Base-by-base conservation (phyloP, 1,284 basidiomycete species). In the Rhodotorula sp. region DNA sequence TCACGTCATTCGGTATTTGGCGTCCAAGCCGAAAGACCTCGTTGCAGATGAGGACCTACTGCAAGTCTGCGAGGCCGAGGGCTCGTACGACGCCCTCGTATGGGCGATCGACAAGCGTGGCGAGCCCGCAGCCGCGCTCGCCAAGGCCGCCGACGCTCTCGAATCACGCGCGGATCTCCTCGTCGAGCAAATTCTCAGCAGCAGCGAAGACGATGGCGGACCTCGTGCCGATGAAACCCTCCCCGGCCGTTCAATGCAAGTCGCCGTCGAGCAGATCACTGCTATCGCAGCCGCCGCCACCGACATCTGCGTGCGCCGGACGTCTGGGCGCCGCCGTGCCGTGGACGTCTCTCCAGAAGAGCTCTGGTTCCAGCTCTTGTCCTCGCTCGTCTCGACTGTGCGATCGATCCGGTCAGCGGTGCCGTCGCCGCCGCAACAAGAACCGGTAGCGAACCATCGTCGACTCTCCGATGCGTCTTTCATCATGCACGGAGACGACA, bases 351-450 rank as follows among this genome's bases (percentile, higher is more conserved):
- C 88, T 3, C 83, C 90, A 21, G 92, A 95, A 79, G 92, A 97
- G 76, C 87, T 94, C 76, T 98, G 95, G 95, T 94, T 92, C 80
- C 87, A 88, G 71, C 84, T 97, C 0, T 85, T 97, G 47, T 88
- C 88, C 76, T 89, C 89, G 26, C 60, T 67, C 47, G 66, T 67
- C 52, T 34, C 34, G 23, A 67, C 72, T 2, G 23, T 64, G 26
- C 63, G 63, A 12, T 29, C 63, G 20, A 47, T 64, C 43, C 26
- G 63, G 16, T 48, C 63, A 5, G 26, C 57, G 26, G 63, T 54
- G 15, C 54, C 63, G 29, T 3, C 18, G 26, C 43, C 89, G 95
- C 58, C 89, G 94, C 5, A 92, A 96, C 77, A 84, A 83, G 3
- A 68, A 75, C 61, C 49, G 64, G 18, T 64, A 64, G 68, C 75